Evolutionary conservation across 2,329 filamentous ascomycete species (phyloP), one percentile per base, ranked within the genome.

Genomic region (Fusarium xyrophilum): DNA sequence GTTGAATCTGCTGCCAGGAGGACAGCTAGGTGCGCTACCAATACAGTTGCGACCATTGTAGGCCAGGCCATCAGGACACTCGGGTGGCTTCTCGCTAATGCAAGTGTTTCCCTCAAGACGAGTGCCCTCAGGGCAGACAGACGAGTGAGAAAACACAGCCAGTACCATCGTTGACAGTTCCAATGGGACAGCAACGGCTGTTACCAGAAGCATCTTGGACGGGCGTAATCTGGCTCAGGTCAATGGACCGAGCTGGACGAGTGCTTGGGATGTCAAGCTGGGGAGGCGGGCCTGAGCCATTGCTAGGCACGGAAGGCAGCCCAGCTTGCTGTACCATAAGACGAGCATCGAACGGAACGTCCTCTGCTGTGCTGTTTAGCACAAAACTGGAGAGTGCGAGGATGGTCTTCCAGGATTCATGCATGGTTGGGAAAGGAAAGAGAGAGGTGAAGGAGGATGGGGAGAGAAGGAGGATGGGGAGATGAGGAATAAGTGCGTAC

Each of bases 71-170:
- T 65, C 61, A 6, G 43, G 48, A 12, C 61, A 65, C 30, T 27
- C 14, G 4, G 61, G 63, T 5, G 32, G 43, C 7, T 33, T 47
- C 23, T 40, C 56, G 23, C 59, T 53, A n/a, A 67, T 62, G 6
- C 65, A 67, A 25, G 44, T 53, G 23, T 67, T 67, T 7, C 59
- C 63, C n/a, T 64, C 48, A 13, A 67, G 65, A 15, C 54, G 33
- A 3, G 63, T 67, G 2, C 54, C 65, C 19, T 56, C 40, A n/a
- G 58, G 46, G 5, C 59, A 67, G 2, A 67, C 63, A 3, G 58
- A 67, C 6, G 63, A 67, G 19, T 67, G n/a, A 12, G 65, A 67
- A 67, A 10, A 67, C 63, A 23, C 65, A 67, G 23, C 59, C 63
- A 7, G 53, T 67, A 2, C 63, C 48, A 12, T 67, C 63, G n/a